Evolutionary conservation across 768 basidiomycete species (phyloP), one percentile per base, ranked within the genome.

Genomic region (Leccinum disarticulatum): DNA sequence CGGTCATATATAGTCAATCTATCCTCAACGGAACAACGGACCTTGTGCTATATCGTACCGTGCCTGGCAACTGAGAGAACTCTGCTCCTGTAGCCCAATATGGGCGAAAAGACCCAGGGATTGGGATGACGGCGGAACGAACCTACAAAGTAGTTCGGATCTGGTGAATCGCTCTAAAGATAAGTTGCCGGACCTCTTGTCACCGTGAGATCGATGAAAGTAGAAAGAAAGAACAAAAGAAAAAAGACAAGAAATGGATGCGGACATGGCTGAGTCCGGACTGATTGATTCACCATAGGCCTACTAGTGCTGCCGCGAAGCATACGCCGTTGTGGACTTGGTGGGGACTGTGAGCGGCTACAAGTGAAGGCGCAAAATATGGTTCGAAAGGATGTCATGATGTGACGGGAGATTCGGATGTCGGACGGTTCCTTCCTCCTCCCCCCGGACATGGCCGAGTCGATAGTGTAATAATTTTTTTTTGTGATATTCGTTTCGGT

Each of bases 11-110:
- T 51, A 51, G 25, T 27, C 3, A 46, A 54, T 49, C 31, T 52
- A 19, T 46, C 50, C 61, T 33, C 52, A 49, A 46, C 22, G 36
- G 31, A 55, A 38, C 22, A 35, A 9, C 48, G 48, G 46, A 35
- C 35, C 54, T 60, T 53, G 55, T 51, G 6, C 11, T 22, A n/a
- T 30, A 22, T 50, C 22, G 38, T 38, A 3, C 22, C 2, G 66
- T 68, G 38, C 61, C 65, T 67, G 68, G 65, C 52, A 64, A 67
- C 66, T 38, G 57, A 31, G 17, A 58, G 15, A 47, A 54, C 38
- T 46, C 19, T 46, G 33, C 38, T 28, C 7, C 52, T 17, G 59
- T 50, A 27, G 25, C 19, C 48, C 56, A 56, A 38, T 56, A 31
- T 38, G 38, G 55, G 30, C 5, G 17, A 28, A 6, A 7, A 19